Conservation (phyloP, 148 eudicot genomes). For the Polygonum maritimum region DNA sequence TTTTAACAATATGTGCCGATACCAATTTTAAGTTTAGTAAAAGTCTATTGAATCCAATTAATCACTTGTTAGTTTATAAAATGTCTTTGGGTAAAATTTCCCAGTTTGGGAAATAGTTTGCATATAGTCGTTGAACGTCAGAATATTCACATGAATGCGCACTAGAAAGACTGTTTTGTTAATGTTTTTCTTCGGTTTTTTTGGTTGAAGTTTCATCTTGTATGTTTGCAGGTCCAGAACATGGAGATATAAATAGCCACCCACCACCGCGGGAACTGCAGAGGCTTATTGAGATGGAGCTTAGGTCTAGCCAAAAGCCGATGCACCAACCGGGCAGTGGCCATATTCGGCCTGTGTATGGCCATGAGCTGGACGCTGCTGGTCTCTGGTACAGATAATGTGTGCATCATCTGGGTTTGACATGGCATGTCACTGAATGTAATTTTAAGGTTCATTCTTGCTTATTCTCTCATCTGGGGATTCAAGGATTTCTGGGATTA, state of each 20-base stretch:
- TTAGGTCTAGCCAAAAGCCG: conserved; percentile 54
- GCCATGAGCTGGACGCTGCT: conserved; percentile 56
- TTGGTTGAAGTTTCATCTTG: background rate
- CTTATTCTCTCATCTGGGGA: background rate
- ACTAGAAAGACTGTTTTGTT: background rate
- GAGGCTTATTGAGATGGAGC: conserved; percentile 74
- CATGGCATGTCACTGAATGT: background rate
- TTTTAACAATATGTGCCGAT: background rate
- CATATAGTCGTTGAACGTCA: background rate
- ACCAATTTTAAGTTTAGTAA: too few relatives aligned
- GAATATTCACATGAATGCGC: background rate
- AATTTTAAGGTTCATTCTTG: conserved; percentile 8
- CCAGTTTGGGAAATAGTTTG: background rate
- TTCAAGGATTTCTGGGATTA: background rate
- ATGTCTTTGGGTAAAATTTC: background rate
- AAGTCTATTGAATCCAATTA: too few relatives aligned
- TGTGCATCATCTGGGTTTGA: background rate
- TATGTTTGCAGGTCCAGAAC: conserved; percentile 32
- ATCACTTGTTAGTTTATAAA: too few relatives aligned
- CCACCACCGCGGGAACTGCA: conserved; percentile 77
- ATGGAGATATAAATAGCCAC: conserved; percentile 34
- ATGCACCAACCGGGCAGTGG: conserved; percentile 36
- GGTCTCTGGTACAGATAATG: conserved; percentile 35
- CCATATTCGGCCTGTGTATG: conserved; percentile 40
- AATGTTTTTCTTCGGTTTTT: background rate